Evolutionary conservation across 345 rosid species (phyloP), one percentile per base, ranked within the genome.

Genomic region (Citrus maxima): DNA sequence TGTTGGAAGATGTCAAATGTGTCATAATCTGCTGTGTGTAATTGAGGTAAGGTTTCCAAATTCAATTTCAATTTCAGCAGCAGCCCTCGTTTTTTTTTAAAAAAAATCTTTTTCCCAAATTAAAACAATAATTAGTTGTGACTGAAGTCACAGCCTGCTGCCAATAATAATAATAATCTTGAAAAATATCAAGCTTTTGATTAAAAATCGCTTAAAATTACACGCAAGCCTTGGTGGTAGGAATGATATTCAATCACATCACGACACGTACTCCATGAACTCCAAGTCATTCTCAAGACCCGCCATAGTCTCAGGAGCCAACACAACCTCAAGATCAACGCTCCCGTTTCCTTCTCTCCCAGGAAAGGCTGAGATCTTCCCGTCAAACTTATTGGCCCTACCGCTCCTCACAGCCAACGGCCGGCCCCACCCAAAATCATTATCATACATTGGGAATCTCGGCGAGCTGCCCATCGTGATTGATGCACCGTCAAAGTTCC

Each of bases 381-480:
- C 99, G 74, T 96, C 98, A 75, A 96, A 96, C 34, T 96, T 96
- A 62, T 96, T 96, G 55, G 99, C 97, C 84, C 87, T 82, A 3
- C 99, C 99, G 54, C 99, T 96, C 72, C 99, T 83, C 37, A 96
- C 87, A 0, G 98, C 99, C 82, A 91, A n/a, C 5, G 99, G 98
- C 10, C 82, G 87, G 5, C 98, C 98, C 99, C 99, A 96, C 58
- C 99, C 99, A 78, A 96, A 96, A 82, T 96, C 97, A 69, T 94
- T 96, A 49, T 88, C 79, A 79, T 94, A 96, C 99, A 96, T 96
- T 0, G 99, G 99, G 61, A 95, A 95, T 84, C 99, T 87, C 61
- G 99, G 98, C 7, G 99, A 95, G 80, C 99, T 95, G 0, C 99
- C 99, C 95, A 96, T 96, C 22, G 99, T 94, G 51, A 96, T 93